These are phyloP conservation scores for Cyberlindnera bimundalis DNA, from an alignment of 805 yeast genomes.

Conservation along the genomic window DNA sequence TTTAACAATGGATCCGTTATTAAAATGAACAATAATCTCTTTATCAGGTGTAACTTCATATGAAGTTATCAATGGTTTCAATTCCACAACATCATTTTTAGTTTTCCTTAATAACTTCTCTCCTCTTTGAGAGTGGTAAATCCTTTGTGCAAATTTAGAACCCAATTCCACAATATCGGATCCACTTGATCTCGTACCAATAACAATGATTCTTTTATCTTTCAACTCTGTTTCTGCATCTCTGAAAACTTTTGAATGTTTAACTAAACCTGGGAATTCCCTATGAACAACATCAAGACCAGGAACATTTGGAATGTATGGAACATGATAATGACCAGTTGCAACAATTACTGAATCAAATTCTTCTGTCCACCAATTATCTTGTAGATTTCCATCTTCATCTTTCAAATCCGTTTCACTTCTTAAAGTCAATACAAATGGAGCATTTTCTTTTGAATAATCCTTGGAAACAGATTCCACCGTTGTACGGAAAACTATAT, in stretches of 20 bases:
- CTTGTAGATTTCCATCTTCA: conserved; percentile 25
- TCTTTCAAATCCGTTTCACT: conserved; percentile 21
- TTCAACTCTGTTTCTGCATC: conserved; percentile 17
- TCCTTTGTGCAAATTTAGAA: conserved; percentile 7
- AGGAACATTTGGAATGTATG: conserved; percentile 45
- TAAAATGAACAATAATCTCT: conserved; percentile 34
- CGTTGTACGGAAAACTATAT: conserved; percentile 32
- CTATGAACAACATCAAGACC: conserved; percentile 39
- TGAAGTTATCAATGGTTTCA: conserved; percentile 35
- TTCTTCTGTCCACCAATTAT: conserved; percentile 36
- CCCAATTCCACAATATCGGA: conserved; percentile 45
- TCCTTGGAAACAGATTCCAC: conserved; percentile 36
- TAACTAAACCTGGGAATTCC: conserved; percentile 19
- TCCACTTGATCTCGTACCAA: conserved; percentile 71
- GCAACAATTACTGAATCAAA: conserved; percentile 47
- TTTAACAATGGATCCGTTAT: conserved; percentile 39
- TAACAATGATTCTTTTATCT: conserved; percentile 42
- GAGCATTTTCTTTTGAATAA: conserved; percentile 11
- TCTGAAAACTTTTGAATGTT: conserved; percentile 32
- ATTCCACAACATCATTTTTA: conserved; percentile 30
- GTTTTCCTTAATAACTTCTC: conserved; percentile 30
- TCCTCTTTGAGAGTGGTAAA: conserved; percentile 37
- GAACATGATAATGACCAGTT: conserved; percentile 55
- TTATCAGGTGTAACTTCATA: conserved; percentile 32
- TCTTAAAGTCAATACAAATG: conserved; percentile 33